Evolutionary conservation across 306 rosid species (phyloP), one percentile per base, ranked within the genome.

Genomic region (Cicer cuneatum): DNA sequence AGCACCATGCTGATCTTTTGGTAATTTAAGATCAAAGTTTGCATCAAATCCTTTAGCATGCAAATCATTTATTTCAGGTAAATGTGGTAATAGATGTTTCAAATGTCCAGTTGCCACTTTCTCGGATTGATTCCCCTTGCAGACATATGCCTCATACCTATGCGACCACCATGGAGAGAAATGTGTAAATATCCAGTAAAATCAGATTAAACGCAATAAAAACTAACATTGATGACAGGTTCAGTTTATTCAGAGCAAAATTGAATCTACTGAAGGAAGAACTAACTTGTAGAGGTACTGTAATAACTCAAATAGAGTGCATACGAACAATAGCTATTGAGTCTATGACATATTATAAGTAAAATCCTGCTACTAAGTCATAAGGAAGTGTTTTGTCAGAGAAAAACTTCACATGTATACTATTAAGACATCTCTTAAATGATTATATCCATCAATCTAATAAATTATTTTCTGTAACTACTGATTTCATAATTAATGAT

Each of bases 61-160:
- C 49, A 90, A 69, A 75, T 86, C 88, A 66, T 72, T 86, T 64
- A 88, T 78, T 82, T 78, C 77, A 13, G 87, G 89, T 70, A 91
- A 72, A 87, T 94, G 96, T 38, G 82, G 90, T 85, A 85, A 78
- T 69, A 94, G 76, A 37, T 85, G 71, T 62, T 90, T 95, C 78
- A 94, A 84, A 74, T 74, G 71, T 63, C 98, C 97, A 53, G 73
- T 72, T 65, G 82, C 85, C 76, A 91, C 84, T 80, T 78, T 82
- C 73, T 88, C 89, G 8, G 70, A 78, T 73, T 87, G 75, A 47
- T 83, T 78, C 64, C 86, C 79, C 75, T 83, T 77, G 69, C 78
- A 87, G 69, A 84, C 84, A 65, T 83, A 82, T 66, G 82, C 92
- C 75, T 94, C 95, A 35, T 91, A 94, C 85, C 97, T 94, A 75